A percentile compares a stretch with the other conserved stretches of the same genome.
Conservation (phyloP, 2,329 filamentous ascomycete species). For the Fusarium continuum region DNA sequence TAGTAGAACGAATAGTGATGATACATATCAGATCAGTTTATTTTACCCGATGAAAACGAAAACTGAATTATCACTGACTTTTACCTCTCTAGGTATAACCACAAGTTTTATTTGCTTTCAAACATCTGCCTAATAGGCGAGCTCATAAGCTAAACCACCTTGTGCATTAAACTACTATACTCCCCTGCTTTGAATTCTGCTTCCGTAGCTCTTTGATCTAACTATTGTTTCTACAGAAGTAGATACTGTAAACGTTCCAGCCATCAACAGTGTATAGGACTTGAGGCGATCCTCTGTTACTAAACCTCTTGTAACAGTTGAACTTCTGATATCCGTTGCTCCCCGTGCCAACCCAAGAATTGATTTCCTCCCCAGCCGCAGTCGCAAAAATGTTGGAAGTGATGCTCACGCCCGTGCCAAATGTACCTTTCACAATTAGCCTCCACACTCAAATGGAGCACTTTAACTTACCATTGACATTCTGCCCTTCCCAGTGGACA, state of each 20-base stretch:
- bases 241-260: neutral
- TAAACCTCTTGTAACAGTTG: neutral
- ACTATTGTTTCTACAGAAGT: neutral
- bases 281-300: neutral
- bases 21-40: too few species aligned
- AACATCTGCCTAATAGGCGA: too few species aligned
- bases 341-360: conserved; percentile 1
- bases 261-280: neutral
- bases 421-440: neutral
- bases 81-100: too few species aligned
- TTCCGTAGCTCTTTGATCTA: too few species aligned
- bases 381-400: conserved; percentile 3
- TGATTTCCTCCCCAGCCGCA: neutral
- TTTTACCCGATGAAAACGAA: too few species aligned
- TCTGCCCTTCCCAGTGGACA: neutral
- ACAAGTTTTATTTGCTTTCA: too few species aligned
- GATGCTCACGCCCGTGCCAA: neutral
- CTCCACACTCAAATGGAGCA: rapidly evolving
- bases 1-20: too few species aligned
- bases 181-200: too few species aligned
- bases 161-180: too few species aligned
- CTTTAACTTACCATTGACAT: conserved; percentile 1
- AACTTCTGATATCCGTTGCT: neutral
- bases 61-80: too few species aligned
- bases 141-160: too few species aligned